A percentile compares a stretch with the other conserved stretches of the same genome.
Evolutionary conservation across 805 yeast species (phyloP).

Genomic region (Schwanniomyces polymorphus): DNA sequence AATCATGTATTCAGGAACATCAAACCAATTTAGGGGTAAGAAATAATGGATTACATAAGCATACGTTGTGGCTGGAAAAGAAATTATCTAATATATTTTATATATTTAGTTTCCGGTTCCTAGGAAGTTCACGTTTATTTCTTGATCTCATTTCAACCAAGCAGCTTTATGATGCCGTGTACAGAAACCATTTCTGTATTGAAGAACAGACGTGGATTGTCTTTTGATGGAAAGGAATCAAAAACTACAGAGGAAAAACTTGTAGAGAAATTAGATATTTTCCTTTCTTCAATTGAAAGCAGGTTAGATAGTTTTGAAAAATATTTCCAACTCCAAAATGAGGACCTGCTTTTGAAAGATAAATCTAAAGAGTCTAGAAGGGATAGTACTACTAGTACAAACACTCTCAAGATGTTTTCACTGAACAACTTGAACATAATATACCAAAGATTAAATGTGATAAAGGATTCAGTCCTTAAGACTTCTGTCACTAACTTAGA

Average conservation of each 20-base stretch:
- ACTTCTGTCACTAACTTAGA: conserved; percentile 40
- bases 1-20: no score
- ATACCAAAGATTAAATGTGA: conserved; percentile 33
- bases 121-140: neutral
- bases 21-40: neutral
- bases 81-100: neutral
- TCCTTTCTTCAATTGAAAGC: conserved; percentile 42
- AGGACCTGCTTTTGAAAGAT: conserved; percentile 7
- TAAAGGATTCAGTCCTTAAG: conserved; percentile 36
- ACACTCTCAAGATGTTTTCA: conserved; percentile 31
- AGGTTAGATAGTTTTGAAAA: conserved; percentile 40
- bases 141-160: neutral
- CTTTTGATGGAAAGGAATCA: neutral
- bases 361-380: conserved; percentile 18
- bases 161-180: neutral
- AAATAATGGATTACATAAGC: neutral
- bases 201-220: neutral
- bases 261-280: conserved; percentile 40
- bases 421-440: conserved; percentile 29
- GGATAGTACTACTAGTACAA: conserved; percentile 27
- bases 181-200: neutral
- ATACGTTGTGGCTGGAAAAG: neutral
- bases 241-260: conserved; percentile 37
- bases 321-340: conserved; percentile 31
- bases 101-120: neutral